Evolutionary conservation across 2,329 filamentous ascomycete genomes (phyloP).

Genomic region (Aureobasidium pullulans): DNA sequence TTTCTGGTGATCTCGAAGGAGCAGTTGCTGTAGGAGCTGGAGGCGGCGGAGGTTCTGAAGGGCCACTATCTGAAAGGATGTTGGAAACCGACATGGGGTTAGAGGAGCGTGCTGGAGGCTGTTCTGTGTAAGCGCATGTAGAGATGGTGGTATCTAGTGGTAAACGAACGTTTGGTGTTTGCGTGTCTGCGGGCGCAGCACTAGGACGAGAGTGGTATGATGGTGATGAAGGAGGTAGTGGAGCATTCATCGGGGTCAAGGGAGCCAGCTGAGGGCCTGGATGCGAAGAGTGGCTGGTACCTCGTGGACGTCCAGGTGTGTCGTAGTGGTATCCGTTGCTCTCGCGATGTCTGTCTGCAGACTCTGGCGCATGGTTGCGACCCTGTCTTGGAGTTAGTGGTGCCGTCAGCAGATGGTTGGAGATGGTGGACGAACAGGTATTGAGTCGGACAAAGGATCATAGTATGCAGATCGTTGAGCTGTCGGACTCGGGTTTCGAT

Average conservation of each 20-base stretch:
- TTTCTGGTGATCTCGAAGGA: constrained; percentile 1
- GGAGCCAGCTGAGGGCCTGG: constrained; percentile 2
- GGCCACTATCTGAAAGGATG: constrained; percentile 69
- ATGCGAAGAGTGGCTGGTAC: constrained; percentile 11
- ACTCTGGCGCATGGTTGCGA: constrained; percentile 17
- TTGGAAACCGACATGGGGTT: constrained; percentile 96
- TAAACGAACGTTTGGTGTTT: constrained; percentile 1
- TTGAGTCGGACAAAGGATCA: constrained; percentile 42
- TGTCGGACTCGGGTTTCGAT: constrained; percentile 26
- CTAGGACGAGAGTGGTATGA: constrained; percentile 6
- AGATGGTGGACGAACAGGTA: constrained; percentile 16
- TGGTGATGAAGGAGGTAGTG: constrained; percentile 7
- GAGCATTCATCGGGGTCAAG: constrained; percentile 9
- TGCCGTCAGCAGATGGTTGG: not conserved
- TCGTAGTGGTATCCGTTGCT: constrained; percentile 15
- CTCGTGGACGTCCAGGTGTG: constrained; percentile 4
- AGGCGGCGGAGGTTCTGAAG: constrained; percentile 12
- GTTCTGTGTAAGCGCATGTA: constrained; percentile 1
- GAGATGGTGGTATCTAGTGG: not conserved
- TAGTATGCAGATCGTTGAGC: constrained; percentile 38
- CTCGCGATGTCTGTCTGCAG: constrained; percentile 11
- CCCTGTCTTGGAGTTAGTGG: constrained; percentile 15
- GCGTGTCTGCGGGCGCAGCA: not conserved
- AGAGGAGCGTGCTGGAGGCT: constrained; percentile 49
- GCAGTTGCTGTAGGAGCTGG: not conserved